Percentiles rank a stretch among this genome's conserved stretches.
Conservation (phyloP, 305 asterid genomes). For the Fraxinus dipetala region DNA sequence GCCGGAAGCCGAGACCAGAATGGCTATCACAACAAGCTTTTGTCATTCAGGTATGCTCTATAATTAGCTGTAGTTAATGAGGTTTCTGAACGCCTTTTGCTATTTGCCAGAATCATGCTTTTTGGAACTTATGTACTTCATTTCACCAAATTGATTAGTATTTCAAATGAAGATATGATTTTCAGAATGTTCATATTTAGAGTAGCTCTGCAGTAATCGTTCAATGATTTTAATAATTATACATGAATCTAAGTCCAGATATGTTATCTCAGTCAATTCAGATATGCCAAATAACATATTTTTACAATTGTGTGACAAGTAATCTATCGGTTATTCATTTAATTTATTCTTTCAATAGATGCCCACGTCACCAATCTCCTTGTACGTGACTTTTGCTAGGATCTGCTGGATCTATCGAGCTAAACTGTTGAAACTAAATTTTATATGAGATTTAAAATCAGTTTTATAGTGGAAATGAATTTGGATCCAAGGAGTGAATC, state of each 20-base stretch:
- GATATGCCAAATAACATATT: background rate
- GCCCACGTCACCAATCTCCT: background rate
- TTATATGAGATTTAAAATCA: background rate
- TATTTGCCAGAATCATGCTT: background rate
- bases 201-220: background rate
- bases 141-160: background rate
- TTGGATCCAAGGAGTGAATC: slow-evolving; percentile 10
- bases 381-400: background rate
- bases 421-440: background rate
- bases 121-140: background rate
- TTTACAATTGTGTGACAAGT: background rate
- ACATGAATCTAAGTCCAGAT: background rate
- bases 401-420: background rate
- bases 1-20: slow-evolving; percentile 81
- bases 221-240: background rate
- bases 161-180: background rate
- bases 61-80: background rate
- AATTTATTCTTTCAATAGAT: slow-evolving; percentile 9
- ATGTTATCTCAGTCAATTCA: background rate
- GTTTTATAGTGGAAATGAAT: background rate
- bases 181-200: background rate
- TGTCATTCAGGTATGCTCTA: slow-evolving; percentile 65
- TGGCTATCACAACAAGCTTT: slow-evolving; percentile 86
- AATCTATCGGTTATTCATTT: background rate
- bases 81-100: background rate